Conservation (phyloP, 208 protist genomes). For the Strigomonas culicis region DNA sequence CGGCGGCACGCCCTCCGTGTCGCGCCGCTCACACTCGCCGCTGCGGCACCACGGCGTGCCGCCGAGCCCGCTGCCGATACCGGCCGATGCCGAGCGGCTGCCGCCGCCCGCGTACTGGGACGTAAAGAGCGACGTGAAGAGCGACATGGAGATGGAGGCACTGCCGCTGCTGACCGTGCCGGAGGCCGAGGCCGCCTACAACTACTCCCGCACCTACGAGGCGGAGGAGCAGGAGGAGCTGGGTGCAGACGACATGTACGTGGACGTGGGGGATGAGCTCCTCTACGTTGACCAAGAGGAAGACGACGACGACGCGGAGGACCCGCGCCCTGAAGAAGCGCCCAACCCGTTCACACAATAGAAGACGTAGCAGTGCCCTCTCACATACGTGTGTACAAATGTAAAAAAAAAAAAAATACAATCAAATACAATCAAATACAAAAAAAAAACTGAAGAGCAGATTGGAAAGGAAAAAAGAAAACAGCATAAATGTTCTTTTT, state of each 20-base stretch:
- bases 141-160: too few species aligned
- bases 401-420: neutral
- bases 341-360: conserved; percentile 31
- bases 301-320: conserved; percentile 19
- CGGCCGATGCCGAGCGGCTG: too few species aligned
- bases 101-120: too few species aligned
- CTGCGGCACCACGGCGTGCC: conserved; percentile 5
- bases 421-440: neutral
- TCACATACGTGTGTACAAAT: neutral
- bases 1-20: conserved; percentile 32
- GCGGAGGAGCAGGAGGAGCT: neutral
- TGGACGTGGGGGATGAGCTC: neutral
- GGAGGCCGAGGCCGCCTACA: neutral
- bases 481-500: conserved; percentile 1
- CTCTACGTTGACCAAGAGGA: neutral
- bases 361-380: neutral
- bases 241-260: neutral
- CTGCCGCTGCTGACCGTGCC: too few species aligned
- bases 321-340: conserved; percentile 17
- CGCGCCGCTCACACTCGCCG: conserved; percentile 41
- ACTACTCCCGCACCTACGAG: neutral
- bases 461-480: neutral
- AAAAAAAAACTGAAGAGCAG: neutral
- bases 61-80: too few species aligned
- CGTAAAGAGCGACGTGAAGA: too few species aligned